phyloP scores from a whole-genome alignment of 2,329 filamentous ascomycete species.

The Phoma sp. region DNA sequence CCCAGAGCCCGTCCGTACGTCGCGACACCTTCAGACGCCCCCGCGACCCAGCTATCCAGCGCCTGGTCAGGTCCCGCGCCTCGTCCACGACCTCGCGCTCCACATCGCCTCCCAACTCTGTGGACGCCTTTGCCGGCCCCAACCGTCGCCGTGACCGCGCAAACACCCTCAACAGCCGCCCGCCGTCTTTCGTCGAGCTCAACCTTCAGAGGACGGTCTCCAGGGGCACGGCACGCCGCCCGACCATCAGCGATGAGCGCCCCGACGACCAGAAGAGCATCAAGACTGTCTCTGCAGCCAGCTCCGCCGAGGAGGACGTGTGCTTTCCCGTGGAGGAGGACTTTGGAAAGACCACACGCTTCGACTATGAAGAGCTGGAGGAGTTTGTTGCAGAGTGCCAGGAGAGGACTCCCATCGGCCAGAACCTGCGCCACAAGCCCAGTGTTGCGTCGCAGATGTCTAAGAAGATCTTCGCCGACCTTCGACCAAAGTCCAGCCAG shows the following conservation, averaged over 20 bases:
- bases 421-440: conserved; percentile 50
- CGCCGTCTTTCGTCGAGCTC: conserved; percentile 60
- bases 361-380: conserved; percentile 92
- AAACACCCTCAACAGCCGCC: conserved; percentile 68
- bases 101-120: conserved; percentile 90
- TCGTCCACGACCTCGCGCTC: conserved; percentile 69
- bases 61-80: conserved; percentile 52
- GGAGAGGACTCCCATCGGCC: conserved; percentile 55
- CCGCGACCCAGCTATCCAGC: conserved; percentile 45
- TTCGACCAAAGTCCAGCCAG: conserved; percentile 57
- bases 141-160: conserved; percentile 83
- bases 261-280: conserved; percentile 65
- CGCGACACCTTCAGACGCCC: conserved; percentile 55
- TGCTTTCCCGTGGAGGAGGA: conserved; percentile 81
- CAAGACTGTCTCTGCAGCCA: conserved; percentile 68
- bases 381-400: conserved; percentile 77
- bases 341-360: conserved; percentile 79
- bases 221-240: conserved; percentile 67
- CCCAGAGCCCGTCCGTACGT: conserved; percentile 48
- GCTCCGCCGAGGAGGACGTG: conserved; percentile 83
- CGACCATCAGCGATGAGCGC: conserved; percentile 67
- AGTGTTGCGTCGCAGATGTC: conserved; percentile 51
- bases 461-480: conserved; percentile 68
- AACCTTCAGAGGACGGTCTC: conserved; percentile 76
- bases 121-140: conserved; percentile 94